These are phyloP conservation scores for Debaryomyces castellii DNA, from an alignment of 805 yeast species.

Conservation along the genomic window DNA sequence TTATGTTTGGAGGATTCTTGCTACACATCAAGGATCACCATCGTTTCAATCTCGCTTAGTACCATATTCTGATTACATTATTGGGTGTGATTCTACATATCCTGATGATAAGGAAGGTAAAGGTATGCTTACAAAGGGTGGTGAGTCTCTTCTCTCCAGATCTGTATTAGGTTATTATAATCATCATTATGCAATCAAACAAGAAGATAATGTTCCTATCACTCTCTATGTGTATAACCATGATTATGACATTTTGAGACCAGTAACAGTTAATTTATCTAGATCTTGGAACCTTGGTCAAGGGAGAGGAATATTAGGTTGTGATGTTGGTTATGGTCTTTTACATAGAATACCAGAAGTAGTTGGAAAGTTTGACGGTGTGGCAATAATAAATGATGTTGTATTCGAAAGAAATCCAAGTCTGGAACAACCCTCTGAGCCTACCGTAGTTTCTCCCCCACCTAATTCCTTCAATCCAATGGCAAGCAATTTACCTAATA, in stretches of 20 bases:
- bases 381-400: slow-evolving; percentile 30
- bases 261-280: slow-evolving; percentile 70
- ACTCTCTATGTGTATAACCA: slow-evolving; percentile 74
- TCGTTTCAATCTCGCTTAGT: slow-evolving; percentile 80
- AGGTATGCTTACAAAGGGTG: slow-evolving; percentile 83
- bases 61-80: slow-evolving; percentile 83
- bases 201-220: slow-evolving; percentile 37
- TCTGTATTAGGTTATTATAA: slow-evolving; percentile 58
- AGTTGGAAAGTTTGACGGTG: slow-evolving; percentile 46
- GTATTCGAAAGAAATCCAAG: slow-evolving; percentile 28
- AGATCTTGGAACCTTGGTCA: slow-evolving; percentile 63
- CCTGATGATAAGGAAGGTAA: slow-evolving; percentile 57
- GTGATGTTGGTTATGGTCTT: slow-evolving; percentile 92
- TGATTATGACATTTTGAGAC: slow-evolving; percentile 81
- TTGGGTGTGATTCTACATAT: slow-evolving; percentile 57
- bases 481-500: slow-evolving; percentile 10
- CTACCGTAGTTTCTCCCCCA: slow-evolving; percentile 9
- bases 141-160: slow-evolving; percentile 73
- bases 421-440: slow-evolving; percentile 15
- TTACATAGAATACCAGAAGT: slow-evolving; percentile 83
- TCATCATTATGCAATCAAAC: slow-evolving; percentile 39
- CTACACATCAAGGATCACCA: slow-evolving; percentile 72
- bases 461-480: slow-evolving; percentile 8
- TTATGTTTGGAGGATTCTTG: slow-evolving; percentile 82
- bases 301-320: slow-evolving; percentile 81